phyloP scores from a whole-genome alignment of 2,329 filamentous ascomycete species.

The Penicillium digitatum region DNA sequence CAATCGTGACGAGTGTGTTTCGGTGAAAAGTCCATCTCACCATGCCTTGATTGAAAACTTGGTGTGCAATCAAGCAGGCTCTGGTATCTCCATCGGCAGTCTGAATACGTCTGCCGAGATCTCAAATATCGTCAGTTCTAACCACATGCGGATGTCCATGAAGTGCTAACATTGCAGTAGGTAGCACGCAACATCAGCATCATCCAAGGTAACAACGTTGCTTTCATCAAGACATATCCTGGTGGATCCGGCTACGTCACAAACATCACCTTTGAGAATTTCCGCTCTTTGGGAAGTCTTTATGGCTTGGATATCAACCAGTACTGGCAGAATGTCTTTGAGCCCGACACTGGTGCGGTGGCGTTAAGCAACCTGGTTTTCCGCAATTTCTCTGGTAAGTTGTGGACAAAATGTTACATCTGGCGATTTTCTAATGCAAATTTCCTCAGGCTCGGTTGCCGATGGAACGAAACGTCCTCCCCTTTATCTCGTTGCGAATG shows the following conservation, averaged over 20 bases:
- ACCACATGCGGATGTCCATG: background rate
- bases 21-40: constrained; percentile 37
- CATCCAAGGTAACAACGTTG: constrained; percentile 38
- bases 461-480: constrained; percentile 29
- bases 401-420: background rate
- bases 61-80: constrained; percentile 38
- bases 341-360: constrained; percentile 24
- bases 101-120: constrained; percentile 32
- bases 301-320: constrained; percentile 27
- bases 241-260: constrained; percentile 39
- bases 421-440: background rate
- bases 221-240: constrained; percentile 41
- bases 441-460: constrained; percentile 27
- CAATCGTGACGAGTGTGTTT: constrained; percentile 40
- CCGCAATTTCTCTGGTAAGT: constrained; percentile 22
- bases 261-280: constrained; percentile 34
- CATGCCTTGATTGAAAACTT: constrained; percentile 36
- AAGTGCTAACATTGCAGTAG: constrained; percentile 8
- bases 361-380: constrained; percentile 24
- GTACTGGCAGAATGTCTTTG: constrained; percentile 27
- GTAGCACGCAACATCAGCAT: constrained; percentile 36
- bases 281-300: constrained; percentile 24
- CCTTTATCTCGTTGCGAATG: constrained; percentile 32
- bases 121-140: constrained; percentile 24
- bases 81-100: constrained; percentile 38